Base-by-base conservation (phyloP, 768 basidiomycete genomes). In the Amanita exitialis region DNA sequence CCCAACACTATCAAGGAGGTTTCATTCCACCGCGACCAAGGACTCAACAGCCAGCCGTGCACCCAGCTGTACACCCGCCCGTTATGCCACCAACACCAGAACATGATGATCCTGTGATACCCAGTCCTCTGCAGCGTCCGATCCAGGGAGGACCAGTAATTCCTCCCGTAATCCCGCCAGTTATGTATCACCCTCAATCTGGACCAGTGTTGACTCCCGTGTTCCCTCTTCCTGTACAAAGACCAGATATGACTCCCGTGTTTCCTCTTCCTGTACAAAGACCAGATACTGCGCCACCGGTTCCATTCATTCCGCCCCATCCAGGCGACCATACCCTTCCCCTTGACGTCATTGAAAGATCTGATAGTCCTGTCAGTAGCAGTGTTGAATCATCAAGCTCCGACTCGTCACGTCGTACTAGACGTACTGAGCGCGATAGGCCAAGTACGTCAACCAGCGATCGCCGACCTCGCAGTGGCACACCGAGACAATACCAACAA, bases 321-420 rank as follows among this genome's bases (percentile, higher is more conserved):
- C 43, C 48, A 13, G 49, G 15, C 41, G 45, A 47, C 13, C 54
- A 34, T 28, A 20, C 12, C 44, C 46, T 50, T 43, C 44, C 46
- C 10, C 9, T 25, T 49, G 47, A 37, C 25, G 37, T 53, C n/a
- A 48, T 53, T 20, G 46, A 41, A 18, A 16, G 32, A 27, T 28
- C 53, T 23, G 53, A 53, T 27, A 55, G 56, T 25, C 27, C 44
- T 51, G 36, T 15, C 28, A 52, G 53, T 23, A 56, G 53, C 16
- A 54, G 55, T 28, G 43, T 51, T 12, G 44, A 37, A 21, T 53
- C 47, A 44, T 53, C 53, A 6, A 44, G 46, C 25, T 49, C 50
- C 7, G 48, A 30, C 15, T 42, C 51, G 9, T 47, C 49, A 28
- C 51, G 30, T 34, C 52, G 51, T 43, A 43, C 38, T 27, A 20